A percentile compares a stretch with the other conserved stretches of the same genome.
phyloP scores from a whole-genome alignment of 371 early-diverging fungal species.

The Synchytrium microbalum region DNA sequence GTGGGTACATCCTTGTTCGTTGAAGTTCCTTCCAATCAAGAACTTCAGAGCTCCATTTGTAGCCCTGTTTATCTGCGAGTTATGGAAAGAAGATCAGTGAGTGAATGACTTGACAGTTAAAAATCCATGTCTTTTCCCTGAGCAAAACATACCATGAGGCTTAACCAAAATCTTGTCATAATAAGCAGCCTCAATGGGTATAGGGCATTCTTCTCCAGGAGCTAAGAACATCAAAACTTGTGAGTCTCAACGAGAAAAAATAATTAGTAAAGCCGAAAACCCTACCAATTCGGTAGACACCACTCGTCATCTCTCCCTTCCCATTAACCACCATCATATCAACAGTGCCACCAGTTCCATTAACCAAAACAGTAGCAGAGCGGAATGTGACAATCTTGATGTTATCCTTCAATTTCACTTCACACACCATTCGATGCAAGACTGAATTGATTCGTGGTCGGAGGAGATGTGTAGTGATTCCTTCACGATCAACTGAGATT shows the following conservation, averaged over 20 bases:
- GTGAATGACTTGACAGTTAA: no score
- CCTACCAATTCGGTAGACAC: constrained; percentile 34
- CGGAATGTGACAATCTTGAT: constrained; percentile 90
- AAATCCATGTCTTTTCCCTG: background rate
- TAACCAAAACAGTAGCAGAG: constrained; percentile 72
- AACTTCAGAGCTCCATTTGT: constrained; percentile 60
- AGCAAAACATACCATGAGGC: constrained; percentile 56
- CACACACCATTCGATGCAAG: constrained; percentile 75
- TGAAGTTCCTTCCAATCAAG: constrained; percentile 66
- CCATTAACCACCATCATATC: constrained; percentile 72
- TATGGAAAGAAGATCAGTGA: no score
- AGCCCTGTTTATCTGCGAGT: constrained; percentile 64
- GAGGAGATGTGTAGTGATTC: constrained; percentile 65
- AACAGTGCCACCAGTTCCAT: constrained; percentile 67
- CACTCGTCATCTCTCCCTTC: constrained; percentile 45
- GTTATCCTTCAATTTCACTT: constrained; percentile 74
- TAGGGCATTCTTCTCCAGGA: constrained; percentile 69
- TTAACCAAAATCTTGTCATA: constrained; percentile 67
- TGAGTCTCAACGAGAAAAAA: constrained; percentile 4
- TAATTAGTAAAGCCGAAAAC: background rate
- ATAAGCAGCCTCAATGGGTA: constrained; percentile 81
- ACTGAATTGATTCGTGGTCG: constrained; percentile 71
- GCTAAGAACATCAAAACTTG: constrained; percentile 4
- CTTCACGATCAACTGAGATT: constrained; percentile 82
- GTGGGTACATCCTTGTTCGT: constrained; percentile 13